Base-by-base conservation (phyloP, 192 early-diverging fungal species). In the Thamnidium elegans region DNA sequence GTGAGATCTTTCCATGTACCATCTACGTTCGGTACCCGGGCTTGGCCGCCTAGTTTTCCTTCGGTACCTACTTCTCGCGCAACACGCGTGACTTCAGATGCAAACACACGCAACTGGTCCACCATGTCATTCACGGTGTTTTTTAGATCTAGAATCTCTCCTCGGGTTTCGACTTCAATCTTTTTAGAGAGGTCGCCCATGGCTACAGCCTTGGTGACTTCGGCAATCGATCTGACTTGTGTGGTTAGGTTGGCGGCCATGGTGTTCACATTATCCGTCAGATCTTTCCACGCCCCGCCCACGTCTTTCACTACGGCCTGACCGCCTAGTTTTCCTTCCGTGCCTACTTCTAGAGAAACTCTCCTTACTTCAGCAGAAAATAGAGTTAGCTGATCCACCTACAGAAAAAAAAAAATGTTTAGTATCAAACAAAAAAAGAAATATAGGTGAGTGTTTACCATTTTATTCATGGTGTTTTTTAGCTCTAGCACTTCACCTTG, bases 91-190 rank as follows among this genome's bases (percentile, higher is more conserved):
- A 89, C 89, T 76, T 91, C 86, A 32, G 72, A 73, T 10, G 77
- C 77, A 68, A 82, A 82, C 7, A 63, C 77, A 3, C 67, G 72
- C 1, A 82, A 55, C 54, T 81, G 87, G 50, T 86, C 86, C 30
- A 87, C 87, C 83, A 91, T 86, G 0, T 69, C 75, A 67, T 91
- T 91, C 46, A 91, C 86, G 0, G 86, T 88, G 26, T 81, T 67
- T 66, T 89, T 91, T 7, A 91, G 73, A 34, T 84, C 84, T 3
- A 77, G 54, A 69, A 91, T 89, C 63, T 88, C 87, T 11, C 90
- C 87, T 34, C 78, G 69, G 15, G 81, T 77, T n/a, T 83, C 79
- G 10, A 84, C 84, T 0, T 77, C 77, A 9, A 91, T 83, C 31
- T 80, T 77, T 47, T 77, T 78, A 46, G 77, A 81, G 9, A 87